These are phyloP conservation scores for Leccinum griseonigrum DNA, from an alignment of 1,284 basidiomycete genomes.

Conservation along the genomic window DNA sequence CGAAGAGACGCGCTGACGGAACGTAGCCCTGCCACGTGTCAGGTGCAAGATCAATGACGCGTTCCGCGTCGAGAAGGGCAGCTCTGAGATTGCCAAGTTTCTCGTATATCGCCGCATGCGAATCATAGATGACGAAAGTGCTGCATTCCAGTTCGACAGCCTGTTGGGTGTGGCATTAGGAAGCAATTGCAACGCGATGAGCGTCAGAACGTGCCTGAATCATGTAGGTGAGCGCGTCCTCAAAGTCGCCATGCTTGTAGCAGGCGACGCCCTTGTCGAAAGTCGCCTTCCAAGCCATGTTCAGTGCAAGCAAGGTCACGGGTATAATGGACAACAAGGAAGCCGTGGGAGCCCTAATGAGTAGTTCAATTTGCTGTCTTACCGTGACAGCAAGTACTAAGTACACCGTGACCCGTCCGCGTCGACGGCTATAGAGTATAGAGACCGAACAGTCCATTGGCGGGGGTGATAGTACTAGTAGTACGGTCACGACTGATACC, in stretches of 20 bases:
- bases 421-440: too few species aligned
- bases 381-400: too few species aligned
- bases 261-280: slow-evolving; percentile 43
- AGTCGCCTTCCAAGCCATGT: slow-evolving; percentile 39
- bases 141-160: slow-evolving; percentile 45
- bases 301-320: not conserved
- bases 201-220: slow-evolving; percentile 34
- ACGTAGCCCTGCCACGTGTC: slow-evolving; percentile 58
- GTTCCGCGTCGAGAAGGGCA: slow-evolving; percentile 63
- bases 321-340: not conserved
- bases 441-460: too few species aligned
- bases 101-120: slow-evolving; percentile 64
- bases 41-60: slow-evolving; percentile 61
- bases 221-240: slow-evolving; percentile 43
- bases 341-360: slow-evolving; percentile 7
- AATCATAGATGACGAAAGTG: slow-evolving; percentile 57
- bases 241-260: slow-evolving; percentile 40
- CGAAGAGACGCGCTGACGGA: slow-evolving; percentile 51
- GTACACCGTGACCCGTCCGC: too few species aligned
- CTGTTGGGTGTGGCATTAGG: slow-evolving; percentile 32
- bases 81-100: slow-evolving; percentile 55
- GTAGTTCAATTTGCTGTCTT: not conserved
- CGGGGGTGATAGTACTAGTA: too few species aligned
- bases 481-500: too few species aligned
- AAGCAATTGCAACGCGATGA: not conserved